These are phyloP conservation scores for Penicillium sp. DNA, from an alignment of 2,329 filamentous ascomycete genomes.

Conservation along the genomic window DNA sequence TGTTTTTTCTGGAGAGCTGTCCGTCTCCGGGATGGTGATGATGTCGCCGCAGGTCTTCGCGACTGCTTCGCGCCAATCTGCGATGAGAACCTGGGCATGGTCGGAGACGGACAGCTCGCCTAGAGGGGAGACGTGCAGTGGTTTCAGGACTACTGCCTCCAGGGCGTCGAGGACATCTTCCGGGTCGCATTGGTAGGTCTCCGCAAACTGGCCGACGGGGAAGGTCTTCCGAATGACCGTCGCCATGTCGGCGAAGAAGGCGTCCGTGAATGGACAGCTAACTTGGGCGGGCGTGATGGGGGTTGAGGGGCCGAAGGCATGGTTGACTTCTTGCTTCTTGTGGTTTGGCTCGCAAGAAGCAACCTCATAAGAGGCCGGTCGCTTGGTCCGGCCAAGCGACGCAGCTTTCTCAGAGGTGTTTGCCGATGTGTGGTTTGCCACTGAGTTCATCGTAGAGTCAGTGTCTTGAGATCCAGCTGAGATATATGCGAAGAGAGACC, in stretches of 20 bases:
- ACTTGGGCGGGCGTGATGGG: neutral
- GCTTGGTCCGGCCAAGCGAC: neutral
- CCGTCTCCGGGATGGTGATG: neutral
- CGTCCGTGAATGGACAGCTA: constrained; percentile 12
- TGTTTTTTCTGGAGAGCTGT: neutral
- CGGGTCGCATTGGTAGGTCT: constrained; percentile 21
- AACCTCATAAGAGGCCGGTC: neutral
- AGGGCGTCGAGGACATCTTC: constrained; percentile 25
- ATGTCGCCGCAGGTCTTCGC: neutral
- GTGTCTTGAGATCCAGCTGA: neutral
- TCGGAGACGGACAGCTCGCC: constrained; percentile 5
- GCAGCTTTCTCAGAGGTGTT: neutral
- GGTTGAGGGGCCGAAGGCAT: neutral
- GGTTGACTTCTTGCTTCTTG: neutral
- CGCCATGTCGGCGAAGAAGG: constrained; percentile 31
- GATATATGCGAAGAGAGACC: neutral
- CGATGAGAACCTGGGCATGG: constrained; percentile 6
- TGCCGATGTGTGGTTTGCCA: neutral
- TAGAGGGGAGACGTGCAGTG: constrained; percentile 12
- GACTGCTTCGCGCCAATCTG: constrained; percentile 3
- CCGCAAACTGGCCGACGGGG: constrained; percentile 28
- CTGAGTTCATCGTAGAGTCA: neutral
- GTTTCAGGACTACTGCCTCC: constrained; percentile 22
- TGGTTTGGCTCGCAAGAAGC: neutral
- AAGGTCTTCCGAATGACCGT: constrained; percentile 21